Percentiles rank a stretch among this genome's conserved stretches.
Evolutionary conservation across 2,329 filamentous ascomycete species (phyloP).

Genomic region (Penicillium crustosum): DNA sequence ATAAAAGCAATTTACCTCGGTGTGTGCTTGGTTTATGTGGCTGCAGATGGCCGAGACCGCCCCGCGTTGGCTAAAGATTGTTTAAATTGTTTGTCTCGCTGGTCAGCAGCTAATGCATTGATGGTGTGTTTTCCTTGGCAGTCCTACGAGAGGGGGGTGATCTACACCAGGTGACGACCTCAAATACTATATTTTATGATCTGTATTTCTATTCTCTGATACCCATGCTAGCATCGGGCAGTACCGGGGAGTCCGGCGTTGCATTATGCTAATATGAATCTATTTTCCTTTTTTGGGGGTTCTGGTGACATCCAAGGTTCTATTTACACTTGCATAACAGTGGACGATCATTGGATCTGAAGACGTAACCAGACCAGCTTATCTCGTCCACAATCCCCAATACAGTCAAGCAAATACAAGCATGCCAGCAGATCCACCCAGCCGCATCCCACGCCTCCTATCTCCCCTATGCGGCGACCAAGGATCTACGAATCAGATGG

Average conservation of each 20-base stretch:
- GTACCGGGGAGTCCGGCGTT: conserved; percentile 20
- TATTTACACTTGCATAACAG: conserved; percentile 3
- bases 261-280: conserved; percentile 8
- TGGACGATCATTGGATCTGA: neutral
- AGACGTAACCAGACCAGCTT: neutral
- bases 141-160: neutral
- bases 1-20: neutral
- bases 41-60: conserved; percentile 15
- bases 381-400: neutral
- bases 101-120: neutral
- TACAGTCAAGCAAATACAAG: neutral
- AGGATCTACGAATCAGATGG: conserved; percentile 10
- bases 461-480: neutral
- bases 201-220: conserved; percentile 22
- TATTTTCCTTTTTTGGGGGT: neutral
- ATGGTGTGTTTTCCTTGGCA: conserved; percentile 6
- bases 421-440: neutral
- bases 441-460: neutral
- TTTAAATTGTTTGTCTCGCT: conserved; percentile 7
- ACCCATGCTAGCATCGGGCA: conserved; percentile 23
- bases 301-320: neutral
- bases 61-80: neutral
- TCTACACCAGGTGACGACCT: conserved; percentile 5
- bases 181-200: conserved; percentile 8
- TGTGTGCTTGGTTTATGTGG: conserved; percentile 15